Conservation (phyloP, 106 monocot species). For the Chionographis japonica region DNA sequence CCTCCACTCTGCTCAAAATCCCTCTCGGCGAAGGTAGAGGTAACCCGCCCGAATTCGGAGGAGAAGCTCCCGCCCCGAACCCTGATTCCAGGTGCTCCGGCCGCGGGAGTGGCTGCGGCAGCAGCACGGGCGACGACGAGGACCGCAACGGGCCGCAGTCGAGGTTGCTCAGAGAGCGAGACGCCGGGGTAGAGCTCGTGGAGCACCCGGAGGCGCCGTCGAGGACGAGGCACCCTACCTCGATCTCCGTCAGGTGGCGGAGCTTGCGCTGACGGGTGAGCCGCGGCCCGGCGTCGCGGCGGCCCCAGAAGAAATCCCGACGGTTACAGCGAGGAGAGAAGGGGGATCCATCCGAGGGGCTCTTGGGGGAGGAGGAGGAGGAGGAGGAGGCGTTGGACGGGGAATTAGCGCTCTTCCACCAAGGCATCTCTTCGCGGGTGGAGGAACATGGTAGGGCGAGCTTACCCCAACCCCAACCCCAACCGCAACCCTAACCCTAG, state of each 20-base stretch:
- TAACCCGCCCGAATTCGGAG: neutral
- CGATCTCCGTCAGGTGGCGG: constrained; percentile 24
- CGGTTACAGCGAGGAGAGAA: neutral
- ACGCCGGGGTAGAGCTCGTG: constrained; percentile 13
- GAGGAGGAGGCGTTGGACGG: constrained; percentile 1
- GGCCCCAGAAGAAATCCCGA: neutral
- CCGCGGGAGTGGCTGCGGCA: constrained; percentile 27
- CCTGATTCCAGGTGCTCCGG: constrained; percentile 2
- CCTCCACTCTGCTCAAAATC: constrained; percentile 1
- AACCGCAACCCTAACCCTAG: too few species aligned
- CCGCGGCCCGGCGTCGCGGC: constrained; percentile 4
- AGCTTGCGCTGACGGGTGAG: constrained; percentile 45
- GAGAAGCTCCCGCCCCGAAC: neutral
- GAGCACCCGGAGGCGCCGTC: neutral
- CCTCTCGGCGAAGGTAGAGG: constrained; percentile 8
- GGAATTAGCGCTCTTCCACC: constrained; percentile 21
- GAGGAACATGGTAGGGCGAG: constrained; percentile 11
- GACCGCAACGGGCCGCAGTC: constrained; percentile 1
- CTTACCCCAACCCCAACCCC: too few species aligned
- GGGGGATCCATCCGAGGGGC: constrained; percentile 8
- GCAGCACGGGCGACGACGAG: neutral
- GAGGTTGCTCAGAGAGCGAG: constrained; percentile 6
- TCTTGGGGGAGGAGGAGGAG: neutral
- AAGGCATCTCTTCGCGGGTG: constrained; percentile 11
- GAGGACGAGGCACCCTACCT: neutral